Conservation (phyloP, 176 grass and related monocot species). For the Eleusine coracana region DNA sequence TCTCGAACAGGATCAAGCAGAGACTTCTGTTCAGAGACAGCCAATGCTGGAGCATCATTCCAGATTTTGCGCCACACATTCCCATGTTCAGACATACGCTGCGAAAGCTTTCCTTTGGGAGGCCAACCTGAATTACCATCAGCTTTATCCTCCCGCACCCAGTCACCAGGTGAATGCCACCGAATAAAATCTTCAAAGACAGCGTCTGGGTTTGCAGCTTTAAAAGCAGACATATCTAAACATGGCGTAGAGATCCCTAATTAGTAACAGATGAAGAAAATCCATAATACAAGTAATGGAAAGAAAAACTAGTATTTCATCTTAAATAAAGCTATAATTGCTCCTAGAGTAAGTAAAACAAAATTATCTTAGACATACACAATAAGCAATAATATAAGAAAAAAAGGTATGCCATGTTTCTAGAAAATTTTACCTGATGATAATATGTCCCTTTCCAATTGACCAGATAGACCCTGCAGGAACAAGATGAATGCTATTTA, state of each 20-base stretch:
- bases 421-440: constrained; percentile 70
- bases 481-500: constrained; percentile 37
- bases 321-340: not conserved
- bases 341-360: constrained; percentile 39
- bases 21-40: constrained; percentile 84
- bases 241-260: constrained; percentile 26
- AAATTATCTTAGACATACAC: constrained; percentile 23
- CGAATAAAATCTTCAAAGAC: constrained; percentile 99
- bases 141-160: constrained; percentile 61
- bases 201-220: constrained; percentile 94
- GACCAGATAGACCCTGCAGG: constrained; percentile 83
- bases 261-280: constrained; percentile 37
- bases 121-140: constrained; percentile 65
- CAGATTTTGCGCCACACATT: constrained; percentile 96
- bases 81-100: constrained; percentile 91
- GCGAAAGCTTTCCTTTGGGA: constrained; percentile 83
- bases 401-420: constrained; percentile 11
- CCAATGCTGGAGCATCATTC: constrained; percentile 80
- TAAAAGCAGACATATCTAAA: constrained; percentile 99
- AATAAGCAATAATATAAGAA: constrained; percentile 10
- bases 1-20: constrained; percentile 84
- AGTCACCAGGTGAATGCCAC: constrained; percentile 98
- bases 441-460: constrained; percentile 91
- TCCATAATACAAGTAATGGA: not conserved
- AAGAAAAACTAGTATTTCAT: not conserved